phyloP scores from a whole-genome alignment of 768 basidiomycete genomes.

The Lentinus brumalis region DNA sequence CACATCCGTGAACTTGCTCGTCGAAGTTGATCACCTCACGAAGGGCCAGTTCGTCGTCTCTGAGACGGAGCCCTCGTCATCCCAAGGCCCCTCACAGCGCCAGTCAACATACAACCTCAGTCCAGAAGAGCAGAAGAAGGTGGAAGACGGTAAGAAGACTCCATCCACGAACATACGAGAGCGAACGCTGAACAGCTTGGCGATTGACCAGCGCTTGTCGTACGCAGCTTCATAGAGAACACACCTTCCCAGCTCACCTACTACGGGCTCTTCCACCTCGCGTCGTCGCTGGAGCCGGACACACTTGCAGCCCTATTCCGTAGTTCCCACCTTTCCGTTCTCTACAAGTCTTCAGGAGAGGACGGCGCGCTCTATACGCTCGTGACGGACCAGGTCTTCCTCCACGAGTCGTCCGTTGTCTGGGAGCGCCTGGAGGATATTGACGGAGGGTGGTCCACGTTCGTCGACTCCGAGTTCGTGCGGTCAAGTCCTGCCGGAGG shows the following conservation, averaged over 20 bases:
- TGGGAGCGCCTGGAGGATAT: slow-evolving; percentile 93
- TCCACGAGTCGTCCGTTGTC: slow-evolving; percentile 74
- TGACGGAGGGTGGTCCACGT: slow-evolving; percentile 75
- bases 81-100: slow-evolving; percentile 28
- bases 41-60: slow-evolving; percentile 58
- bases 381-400: slow-evolving; percentile 83
- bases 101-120: slow-evolving; percentile 32
- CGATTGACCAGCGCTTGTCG: slow-evolving; percentile 53
- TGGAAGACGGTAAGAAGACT: slow-evolving; percentile 62
- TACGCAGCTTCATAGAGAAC: slow-evolving; percentile 67
- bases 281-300: slow-evolving; percentile 46
- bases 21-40: slow-evolving; percentile 76
- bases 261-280: slow-evolving; percentile 81
- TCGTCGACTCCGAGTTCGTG: slow-evolving; percentile 74
- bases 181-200: background rate
- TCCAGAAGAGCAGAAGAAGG: slow-evolving; percentile 58
- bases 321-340: slow-evolving; percentile 85
- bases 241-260: slow-evolving; percentile 87
- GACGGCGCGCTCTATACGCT: slow-evolving; percentile 70
- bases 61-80: slow-evolving; percentile 28
- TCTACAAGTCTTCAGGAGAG: slow-evolving; percentile 58
- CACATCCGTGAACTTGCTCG: slow-evolving; percentile 69
- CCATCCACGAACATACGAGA: no score
- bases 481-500: slow-evolving; percentile 71
- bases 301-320: slow-evolving; percentile 88